phyloP scores from a whole-genome alignment of 139 green algal species.

The Mesotaenium endlicherianum region DNA sequence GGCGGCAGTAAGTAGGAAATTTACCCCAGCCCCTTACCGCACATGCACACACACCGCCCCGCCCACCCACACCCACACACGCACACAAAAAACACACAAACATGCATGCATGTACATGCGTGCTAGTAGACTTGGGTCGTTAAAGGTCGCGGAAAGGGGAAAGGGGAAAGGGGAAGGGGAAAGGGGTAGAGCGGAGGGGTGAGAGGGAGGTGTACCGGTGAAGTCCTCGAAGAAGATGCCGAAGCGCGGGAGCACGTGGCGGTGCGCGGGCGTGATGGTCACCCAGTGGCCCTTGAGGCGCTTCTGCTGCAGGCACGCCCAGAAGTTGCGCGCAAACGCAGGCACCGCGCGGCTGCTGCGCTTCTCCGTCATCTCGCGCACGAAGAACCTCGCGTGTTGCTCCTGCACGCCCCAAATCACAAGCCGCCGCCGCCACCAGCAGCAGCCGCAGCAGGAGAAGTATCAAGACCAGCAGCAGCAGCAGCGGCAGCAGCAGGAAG shows the following conservation, averaged over 20 bases:
- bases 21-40: not conserved
- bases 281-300: conserved; percentile 36
- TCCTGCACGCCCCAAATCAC: conserved; percentile 8
- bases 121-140: not conserved
- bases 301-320: conserved; percentile 12
- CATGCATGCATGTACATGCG: not conserved
- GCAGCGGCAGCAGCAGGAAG: no score
- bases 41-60: not conserved
- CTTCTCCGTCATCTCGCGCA: conserved; percentile 32
- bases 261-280: conserved; percentile 21
- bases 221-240: conserved; percentile 36
- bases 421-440: no score
- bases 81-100: not conserved
- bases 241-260: not conserved
- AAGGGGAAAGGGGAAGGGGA: not conserved
- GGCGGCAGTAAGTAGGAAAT: no score
- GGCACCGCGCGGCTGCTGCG: not conserved
- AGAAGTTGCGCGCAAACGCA: conserved; percentile 4
- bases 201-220: not conserved
- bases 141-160: not conserved
- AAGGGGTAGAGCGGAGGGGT: not conserved
- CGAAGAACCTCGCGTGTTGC: conserved; percentile 28
- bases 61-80: not conserved
- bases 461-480: no score
- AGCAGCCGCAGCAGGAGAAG: no score